Evolutionary conservation across 2,329 filamentous ascomycete species (phyloP), one percentile per base, ranked within the genome.

Genomic region (Alternaria viburni): DNA sequence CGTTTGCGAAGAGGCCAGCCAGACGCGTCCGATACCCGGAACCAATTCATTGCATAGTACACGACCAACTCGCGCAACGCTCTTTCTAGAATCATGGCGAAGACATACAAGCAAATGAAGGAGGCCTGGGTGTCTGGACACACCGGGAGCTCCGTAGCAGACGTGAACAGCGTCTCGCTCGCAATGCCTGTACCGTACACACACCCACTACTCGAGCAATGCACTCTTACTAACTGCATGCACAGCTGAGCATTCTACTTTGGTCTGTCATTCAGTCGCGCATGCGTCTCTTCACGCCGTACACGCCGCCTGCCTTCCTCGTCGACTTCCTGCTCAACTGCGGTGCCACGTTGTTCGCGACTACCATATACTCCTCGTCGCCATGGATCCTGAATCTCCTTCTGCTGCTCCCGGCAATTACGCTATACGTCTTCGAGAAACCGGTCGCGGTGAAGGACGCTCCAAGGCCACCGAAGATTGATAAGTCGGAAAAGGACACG

Each of bases 41-140:
- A 49, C 61, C 43, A 62, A 55, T 64, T 55, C 15, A 45, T 60
- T 62, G 15, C 54, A 64, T 54, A 55, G 44, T 17, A 47, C 11
- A 52, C 66, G 57, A 54, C 59, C 58, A 69, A 67, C 62, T 64
- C 55, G 65, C 36, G 28, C 61, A 43, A 65, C 58, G 44, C 55
- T 54, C 47, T 17, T 62, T 66, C 21, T 17, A 43, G 19, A 17
- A 62, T 10, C 52, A 81, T 80, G 79, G 73, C 70, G 41, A 78
- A 78, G 57, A 90, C 86, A 81, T 97, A 97, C 85, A 99, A 97
- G 83, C 88, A 91, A 74, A 86, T 91, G 71, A 99, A 99, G 83
- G 94, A 97, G 84, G 93, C 93, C 77, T 97, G 97, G 79, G 96
- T 99, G 75, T 97, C 95, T 58, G 92, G 93, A 79, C 88, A 97